Base-by-base conservation (phyloP, 2,329 filamentous ascomycete species). In the Exophiala lecanii-corni region DNA sequence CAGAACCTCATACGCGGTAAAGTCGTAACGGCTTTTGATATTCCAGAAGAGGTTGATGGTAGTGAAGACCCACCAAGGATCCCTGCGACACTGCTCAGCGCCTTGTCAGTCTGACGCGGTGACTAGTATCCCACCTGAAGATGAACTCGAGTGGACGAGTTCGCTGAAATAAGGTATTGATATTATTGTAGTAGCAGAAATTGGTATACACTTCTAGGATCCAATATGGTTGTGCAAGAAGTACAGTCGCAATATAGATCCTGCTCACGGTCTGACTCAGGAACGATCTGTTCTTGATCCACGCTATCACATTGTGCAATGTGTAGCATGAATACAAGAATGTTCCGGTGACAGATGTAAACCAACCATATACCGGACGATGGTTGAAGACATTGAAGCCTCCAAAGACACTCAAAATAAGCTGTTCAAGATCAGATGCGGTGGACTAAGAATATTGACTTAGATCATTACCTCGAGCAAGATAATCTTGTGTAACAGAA, bases 51-150 rank as follows among this genome's bases (percentile, higher is more conserved):
- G 65, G 19, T 69, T 76, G 46, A 71, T 54, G 1, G 72, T 74
- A 0, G 78, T 80, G 51, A 79, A 78, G 17, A 83, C 72, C 79
- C 79, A 83, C 79, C 79, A 83, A 0, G 79, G 79, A 47, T 83
- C 79, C 4, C 72, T 73, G n/a, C 7, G 25, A 28, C 25, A 28
- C n/a, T n/a, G n/a, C n/a, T n/a, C n/a, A n/a, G n/a, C n/a, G n/a
- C n/a, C n/a, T n/a, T n/a, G n/a, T n/a, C n/a, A n/a, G n/a, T n/a
- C n/a, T 19, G 20, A 6, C 3, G 6, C 10, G 10, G 20, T 18
- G 28, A 16, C 15, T n/a, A 42, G 26, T 33, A 16, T 16, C 60
- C 44, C 59, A 73, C 69, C 78, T 71, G 53, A 75, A 80, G 0
- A 81, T 57, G 2, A 76, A 74, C 58, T 82, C 79, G 36, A 72